phyloP scores from a whole-genome alignment of 2,329 filamentous ascomycete species.

The Fusarium sp. region DNA sequence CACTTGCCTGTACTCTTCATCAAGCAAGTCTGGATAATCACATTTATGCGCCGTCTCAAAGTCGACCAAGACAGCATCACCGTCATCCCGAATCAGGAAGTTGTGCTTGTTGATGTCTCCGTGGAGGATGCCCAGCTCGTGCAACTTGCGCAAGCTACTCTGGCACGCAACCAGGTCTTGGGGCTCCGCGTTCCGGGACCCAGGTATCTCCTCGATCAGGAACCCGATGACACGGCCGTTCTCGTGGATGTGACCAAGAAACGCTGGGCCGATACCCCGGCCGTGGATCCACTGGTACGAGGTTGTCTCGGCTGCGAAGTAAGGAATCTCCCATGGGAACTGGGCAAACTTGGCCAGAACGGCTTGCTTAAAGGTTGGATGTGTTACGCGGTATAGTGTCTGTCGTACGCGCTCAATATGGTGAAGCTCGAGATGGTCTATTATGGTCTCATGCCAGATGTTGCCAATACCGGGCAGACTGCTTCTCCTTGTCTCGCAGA shows the following conservation, averaged over 20 bases:
- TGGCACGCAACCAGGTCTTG: constrained; percentile 47
- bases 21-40: constrained; percentile 32
- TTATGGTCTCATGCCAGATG: constrained; percentile 49
- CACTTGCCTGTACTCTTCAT: constrained; percentile 41
- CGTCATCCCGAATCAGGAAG: constrained; percentile 46
- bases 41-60: constrained; percentile 49
- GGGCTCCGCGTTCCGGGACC: constrained; percentile 43
- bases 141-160: constrained; percentile 42
- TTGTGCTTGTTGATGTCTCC: constrained; percentile 52
- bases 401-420: constrained; percentile 39
- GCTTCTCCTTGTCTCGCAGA: constrained; percentile 41
- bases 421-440: constrained; percentile 52
- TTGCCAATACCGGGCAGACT: constrained; percentile 48
- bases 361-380: constrained; percentile 36
- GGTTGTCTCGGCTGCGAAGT: constrained; percentile 48
- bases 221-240: constrained; percentile 48
- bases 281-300: constrained; percentile 47
- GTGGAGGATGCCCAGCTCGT: constrained; percentile 49
- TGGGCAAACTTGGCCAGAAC: constrained; percentile 46
- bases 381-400: constrained; percentile 45
- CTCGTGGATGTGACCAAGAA: constrained; percentile 48
- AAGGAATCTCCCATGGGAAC: constrained; percentile 48
- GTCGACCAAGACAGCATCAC: constrained; percentile 47
- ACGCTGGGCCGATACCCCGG: constrained; percentile 46
- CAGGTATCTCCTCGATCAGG: constrained; percentile 42